phyloP scores from a whole-genome alignment of 164 flowering plant genomes.

The Sextonia rubra region DNA sequence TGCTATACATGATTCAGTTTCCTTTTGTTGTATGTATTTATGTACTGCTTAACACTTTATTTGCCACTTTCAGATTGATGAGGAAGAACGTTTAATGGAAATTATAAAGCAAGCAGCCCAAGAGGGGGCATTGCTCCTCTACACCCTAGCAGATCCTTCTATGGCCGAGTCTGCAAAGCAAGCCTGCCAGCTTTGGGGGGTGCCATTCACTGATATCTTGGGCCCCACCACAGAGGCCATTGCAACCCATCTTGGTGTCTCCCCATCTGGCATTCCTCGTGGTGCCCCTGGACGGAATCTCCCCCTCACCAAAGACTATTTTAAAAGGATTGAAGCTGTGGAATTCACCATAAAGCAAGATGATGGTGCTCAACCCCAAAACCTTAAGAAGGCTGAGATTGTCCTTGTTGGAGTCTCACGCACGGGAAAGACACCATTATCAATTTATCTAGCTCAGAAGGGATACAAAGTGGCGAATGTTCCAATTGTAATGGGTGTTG shows the following conservation, averaged over 20 bases:
- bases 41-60: not conserved
- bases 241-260: constrained; percentile 75
- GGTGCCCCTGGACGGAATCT: constrained; percentile 61
- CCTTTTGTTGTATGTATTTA: no score
- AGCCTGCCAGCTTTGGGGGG: constrained; percentile 75
- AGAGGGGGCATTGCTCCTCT: constrained; percentile 78
- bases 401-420: constrained; percentile 87
- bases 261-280: constrained; percentile 89
- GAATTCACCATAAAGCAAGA: constrained; percentile 96
- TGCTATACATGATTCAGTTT: no score
- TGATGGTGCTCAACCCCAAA: constrained; percentile 81
- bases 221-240: constrained; percentile 81
- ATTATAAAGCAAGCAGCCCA: constrained; percentile 81
- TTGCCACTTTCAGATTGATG: constrained; percentile 50
- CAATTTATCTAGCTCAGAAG: constrained; percentile 78
- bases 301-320: constrained; percentile 68
- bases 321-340: constrained; percentile 72
- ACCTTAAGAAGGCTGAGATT: constrained; percentile 67
- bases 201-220: constrained; percentile 63
- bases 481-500: constrained; percentile 73
- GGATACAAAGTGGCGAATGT: constrained; percentile 93
- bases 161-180: constrained; percentile 73
- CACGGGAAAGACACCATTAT: constrained; percentile 86
- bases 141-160: constrained; percentile 80
- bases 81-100: constrained; percentile 59